phyloP scores from a whole-genome alignment of 2,329 filamentous ascomycete genomes.

The Penicillium sclerotigenum region DNA sequence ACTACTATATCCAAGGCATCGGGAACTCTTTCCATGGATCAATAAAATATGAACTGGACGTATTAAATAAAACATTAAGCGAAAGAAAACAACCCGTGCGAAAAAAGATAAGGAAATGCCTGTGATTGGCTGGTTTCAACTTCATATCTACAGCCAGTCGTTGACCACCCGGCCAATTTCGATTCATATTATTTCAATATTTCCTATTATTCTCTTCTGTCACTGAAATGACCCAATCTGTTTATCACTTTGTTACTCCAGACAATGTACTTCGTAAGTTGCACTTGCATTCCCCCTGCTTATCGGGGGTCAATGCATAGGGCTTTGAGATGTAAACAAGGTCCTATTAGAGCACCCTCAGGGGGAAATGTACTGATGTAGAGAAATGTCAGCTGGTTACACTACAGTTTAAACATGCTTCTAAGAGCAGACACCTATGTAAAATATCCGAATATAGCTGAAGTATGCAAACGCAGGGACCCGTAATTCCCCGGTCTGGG shows the following conservation, averaged over 20 bases:
- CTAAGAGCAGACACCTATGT: not conserved
- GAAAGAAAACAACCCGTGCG: not conserved
- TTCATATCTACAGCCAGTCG: constrained; percentile 33
- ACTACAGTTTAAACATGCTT: not conserved
- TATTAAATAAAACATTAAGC: not conserved
- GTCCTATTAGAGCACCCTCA: too few species aligned
- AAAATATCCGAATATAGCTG: not conserved
- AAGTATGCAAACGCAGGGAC: not conserved
- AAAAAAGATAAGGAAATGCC: constrained; percentile 16
- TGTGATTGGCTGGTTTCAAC: constrained; percentile 26
- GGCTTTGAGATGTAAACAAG: not conserved
- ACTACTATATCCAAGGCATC: not conserved
- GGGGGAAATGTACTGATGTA: not conserved
- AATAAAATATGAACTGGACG: not conserved
- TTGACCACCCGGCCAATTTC: not conserved
- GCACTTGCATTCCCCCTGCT: constrained; percentile 10
- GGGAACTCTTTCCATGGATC: not conserved
- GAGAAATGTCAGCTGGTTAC: not conserved
- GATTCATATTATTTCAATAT: constrained; percentile 1
- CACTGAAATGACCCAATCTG: constrained; percentile 14
- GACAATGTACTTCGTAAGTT: not conserved
- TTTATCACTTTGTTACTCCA: constrained; percentile 14
- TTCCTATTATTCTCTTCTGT: constrained; percentile 21
- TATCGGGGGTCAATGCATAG: constrained; percentile 9
- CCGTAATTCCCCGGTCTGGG: constrained; percentile 22